A percentile compares a stretch with the other conserved stretches of the same genome.
These are phyloP conservation scores for Thermothielavioides terrestris DNA, from an alignment of 495 filamentous ascomycete species.

Conservation along the genomic window DNA sequence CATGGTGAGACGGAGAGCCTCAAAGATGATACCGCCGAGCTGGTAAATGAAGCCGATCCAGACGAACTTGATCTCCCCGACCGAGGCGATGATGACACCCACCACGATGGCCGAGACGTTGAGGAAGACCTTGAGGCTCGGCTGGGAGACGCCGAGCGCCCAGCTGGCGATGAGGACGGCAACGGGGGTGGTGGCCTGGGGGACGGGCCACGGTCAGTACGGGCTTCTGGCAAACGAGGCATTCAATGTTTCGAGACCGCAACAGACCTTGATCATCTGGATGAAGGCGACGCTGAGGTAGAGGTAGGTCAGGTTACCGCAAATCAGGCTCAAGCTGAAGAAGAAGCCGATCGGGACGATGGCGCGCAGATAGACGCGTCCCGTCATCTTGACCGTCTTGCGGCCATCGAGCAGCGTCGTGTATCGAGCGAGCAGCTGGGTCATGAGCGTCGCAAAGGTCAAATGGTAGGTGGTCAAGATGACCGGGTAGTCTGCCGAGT, in stretches of 20 bases:
- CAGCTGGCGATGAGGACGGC: constrained; percentile 80
- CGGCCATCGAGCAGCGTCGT: constrained; percentile 80
- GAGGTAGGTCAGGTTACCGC: constrained; percentile 85
- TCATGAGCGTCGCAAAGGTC: constrained; percentile 80
- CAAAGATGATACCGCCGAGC: constrained; percentile 73
- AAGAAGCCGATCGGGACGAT: constrained; percentile 90
- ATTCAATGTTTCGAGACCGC: background rate
- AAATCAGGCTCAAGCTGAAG: constrained; percentile 91
- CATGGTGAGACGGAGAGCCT: constrained; percentile 86
- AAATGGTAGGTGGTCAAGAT: constrained; percentile 92
- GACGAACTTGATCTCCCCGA: constrained; percentile 89
- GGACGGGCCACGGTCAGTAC: constrained; percentile 21
- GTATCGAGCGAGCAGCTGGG: constrained; percentile 77
- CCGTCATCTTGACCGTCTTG: constrained; percentile 89
- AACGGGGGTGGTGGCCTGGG: constrained; percentile 82
- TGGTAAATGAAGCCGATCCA: constrained; percentile 83
- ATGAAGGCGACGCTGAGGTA: constrained; percentile 93
- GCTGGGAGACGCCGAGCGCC: constrained; percentile 66
- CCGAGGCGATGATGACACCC: constrained; percentile 81
- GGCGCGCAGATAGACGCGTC: constrained; percentile 77
- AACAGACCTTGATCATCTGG: constrained; percentile 86
- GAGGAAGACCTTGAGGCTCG: constrained; percentile 67
- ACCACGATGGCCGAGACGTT: constrained; percentile 86
- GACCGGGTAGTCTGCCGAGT: constrained; percentile 48
- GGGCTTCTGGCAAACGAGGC: no score